phyloP scores from a whole-genome alignment of 345 rosid genomes.

The Rubroshorea leprosula region DNA sequence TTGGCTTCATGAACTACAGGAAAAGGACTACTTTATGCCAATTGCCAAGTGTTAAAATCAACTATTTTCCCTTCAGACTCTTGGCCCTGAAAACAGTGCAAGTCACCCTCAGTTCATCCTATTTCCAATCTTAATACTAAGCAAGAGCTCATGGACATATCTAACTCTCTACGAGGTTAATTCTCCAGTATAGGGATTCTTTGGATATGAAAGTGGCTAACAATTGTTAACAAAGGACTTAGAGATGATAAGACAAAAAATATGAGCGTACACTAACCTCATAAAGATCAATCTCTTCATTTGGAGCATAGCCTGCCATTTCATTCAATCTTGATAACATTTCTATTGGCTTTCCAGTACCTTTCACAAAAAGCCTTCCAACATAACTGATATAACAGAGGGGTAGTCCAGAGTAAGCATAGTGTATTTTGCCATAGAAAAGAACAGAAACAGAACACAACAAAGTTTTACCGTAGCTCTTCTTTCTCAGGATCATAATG shows the following conservation, averaged over 20 bases:
- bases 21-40: too few relatives aligned
- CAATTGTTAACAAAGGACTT: neutral
- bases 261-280: conserved; percentile 41
- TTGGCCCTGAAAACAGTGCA: too few relatives aligned
- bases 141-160: neutral
- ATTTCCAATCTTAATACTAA: neutral
- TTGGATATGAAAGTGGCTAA: neutral
- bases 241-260: neutral
- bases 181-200: neutral
- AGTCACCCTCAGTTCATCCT: too few relatives aligned
- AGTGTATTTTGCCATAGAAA: neutral
- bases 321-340: conserved; percentile 54
- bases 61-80: neutral
- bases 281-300: conserved; percentile 64
- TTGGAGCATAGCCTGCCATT: conserved; percentile 64
- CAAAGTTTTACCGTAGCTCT: conserved; percentile 41
- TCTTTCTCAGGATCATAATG: conserved; percentile 63
- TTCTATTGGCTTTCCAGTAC: conserved; percentile 47
- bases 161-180: neutral
- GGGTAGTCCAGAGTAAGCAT: conserved; percentile 7
- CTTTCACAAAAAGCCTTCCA: conserved; percentile 66
- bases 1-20: too few relatives aligned
- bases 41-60: neutral
- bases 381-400: conserved; percentile 35
- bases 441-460: neutral